Evolutionary conservation across 441 rosid species (phyloP), one percentile per base, ranked within the genome.

Genomic region (Hypseocharis bilobata): DNA sequence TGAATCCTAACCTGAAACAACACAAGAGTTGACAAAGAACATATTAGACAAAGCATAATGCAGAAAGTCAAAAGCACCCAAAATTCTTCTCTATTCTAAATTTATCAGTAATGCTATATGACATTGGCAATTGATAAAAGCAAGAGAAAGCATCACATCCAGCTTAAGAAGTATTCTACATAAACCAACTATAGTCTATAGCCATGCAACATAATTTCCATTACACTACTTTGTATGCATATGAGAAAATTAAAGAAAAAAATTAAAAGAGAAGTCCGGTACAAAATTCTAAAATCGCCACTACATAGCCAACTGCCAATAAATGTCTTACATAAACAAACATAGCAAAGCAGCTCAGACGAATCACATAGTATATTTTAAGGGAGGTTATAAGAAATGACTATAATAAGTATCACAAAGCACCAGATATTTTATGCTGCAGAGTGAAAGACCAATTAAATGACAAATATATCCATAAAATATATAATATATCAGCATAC

Each of bases 1-100:
- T 69, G 13, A 65, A 64, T 28, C 77, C 81, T 76, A 73, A 61
- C 63, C 86, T 85, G 72, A 49, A 69, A 55, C 23, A 68, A 58
- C 13, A 32, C 25, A 66, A 63, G 1, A 14, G 5, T 14, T 55
- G 28, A 25, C 11, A 25, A 28, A n/a, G 60, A 19, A 55, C 60
- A 14, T 55, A 10, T 26, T 25, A 55, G 30, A 26, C 34, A 13
- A 32, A 57, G 10, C 34, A 19, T 3, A 54, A 38, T 23, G 8
- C 25, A 28, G 47, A 47, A 25, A 28, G 13, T 29, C 2, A 7
- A 23, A 55, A 36, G 25, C 29, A 23, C 22, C 23, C 17, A 19
- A 17, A 22, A 45, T 45, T 47, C 7, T 4, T 47, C 16, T 25
- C 25, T 17, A 22, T 17, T 47, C 25, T 47, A 1, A n/a, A n/a